Base-by-base conservation (phyloP, 257 asterid genomes). In the Ilex aquifolium region DNA sequence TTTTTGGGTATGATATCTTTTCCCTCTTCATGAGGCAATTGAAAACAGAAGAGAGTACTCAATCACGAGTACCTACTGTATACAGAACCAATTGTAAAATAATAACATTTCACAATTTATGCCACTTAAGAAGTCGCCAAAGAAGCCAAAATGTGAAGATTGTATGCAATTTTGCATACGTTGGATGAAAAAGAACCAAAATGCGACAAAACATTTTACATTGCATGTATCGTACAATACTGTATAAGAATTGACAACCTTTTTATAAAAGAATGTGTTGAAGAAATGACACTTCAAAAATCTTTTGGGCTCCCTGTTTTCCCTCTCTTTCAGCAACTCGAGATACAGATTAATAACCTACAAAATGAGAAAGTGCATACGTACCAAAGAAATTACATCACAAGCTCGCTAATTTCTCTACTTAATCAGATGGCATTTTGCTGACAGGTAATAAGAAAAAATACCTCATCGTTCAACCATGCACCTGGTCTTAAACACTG, bases 401-500 rank as follows among this genome's bases (percentile, higher is more conserved):
- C 11, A 53, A 7, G 30, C 1, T 1, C 31, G 15, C 31, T 53
- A 53, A 11, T 50, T 13, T 5, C 8, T 53, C 54, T 7, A 6
- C 3, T 2, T 2, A 53, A 6, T 6, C 27, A 3, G 15, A 46
- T 2, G 10, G n/a, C 15, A 10, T 46, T 46, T 10, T 11, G 10
- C 52, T 46, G 52, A 11, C 13, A 46, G 15, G 3, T 0, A 64
- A 54, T 53, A 71, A 53, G 42, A 52, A 54, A 68, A 68, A 14
- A 9, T 40, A 90, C 99, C 95, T 93, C 99, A 69, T 90, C 96
- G 72, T 90, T 93, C 77, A 93, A 88, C 99, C 99, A 93, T 44
- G 74, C 82, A 48, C 81, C 70, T 17, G 82, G 86, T 69, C 70
- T 66, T 85, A 90, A 81, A 73, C 99, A 90, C 79, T 76, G 99